Evolutionary conservation across 352 stramenopile species (phyloP).

Genomic region (Phytophthora colocasiae): DNA sequence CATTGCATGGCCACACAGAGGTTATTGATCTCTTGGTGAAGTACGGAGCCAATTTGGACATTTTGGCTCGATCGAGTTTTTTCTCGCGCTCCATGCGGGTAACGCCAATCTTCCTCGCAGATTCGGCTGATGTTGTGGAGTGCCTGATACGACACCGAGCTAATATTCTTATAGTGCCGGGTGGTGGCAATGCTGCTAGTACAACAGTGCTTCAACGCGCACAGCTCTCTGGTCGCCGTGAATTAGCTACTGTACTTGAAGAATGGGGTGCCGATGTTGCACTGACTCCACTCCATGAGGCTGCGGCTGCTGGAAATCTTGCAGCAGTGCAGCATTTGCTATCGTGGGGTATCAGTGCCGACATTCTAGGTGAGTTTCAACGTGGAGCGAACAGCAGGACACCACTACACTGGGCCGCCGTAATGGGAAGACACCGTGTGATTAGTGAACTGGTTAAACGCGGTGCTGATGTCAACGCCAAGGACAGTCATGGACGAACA

Average conservation of each 20-base stretch:
- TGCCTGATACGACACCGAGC: conserved; percentile 67
- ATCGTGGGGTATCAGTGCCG: conserved; percentile 56
- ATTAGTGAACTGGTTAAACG: conserved; percentile 58
- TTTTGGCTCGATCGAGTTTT: conserved; percentile 66
- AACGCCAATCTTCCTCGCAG: conserved; percentile 76
- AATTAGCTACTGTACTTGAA: conserved; percentile 65
- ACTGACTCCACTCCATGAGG: conserved; percentile 78
- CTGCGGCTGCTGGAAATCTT: conserved; percentile 63
- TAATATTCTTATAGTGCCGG: conserved; percentile 75
- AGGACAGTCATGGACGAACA: conserved; percentile 66
- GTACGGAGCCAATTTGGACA: conserved; percentile 66
- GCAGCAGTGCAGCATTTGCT: conserved; percentile 62
- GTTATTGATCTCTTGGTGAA: conserved; percentile 69
- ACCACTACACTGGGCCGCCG: conserved; percentile 76
- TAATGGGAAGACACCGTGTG: conserved; percentile 68
- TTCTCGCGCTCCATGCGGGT: conserved; percentile 74
- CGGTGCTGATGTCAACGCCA: conserved; percentile 63
- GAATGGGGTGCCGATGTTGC: conserved; percentile 83
- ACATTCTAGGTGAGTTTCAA: conserved; percentile 80
- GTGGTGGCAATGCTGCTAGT: conserved; percentile 64
- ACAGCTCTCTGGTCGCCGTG: conserved; percentile 61
- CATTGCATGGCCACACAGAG: conserved; percentile 67
- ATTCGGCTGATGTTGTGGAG: conserved; percentile 74
- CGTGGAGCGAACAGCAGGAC: conserved; percentile 64
- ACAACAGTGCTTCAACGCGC: conserved; percentile 80